Conservation (phyloP, 768 basidiomycete genomes). For the Psilocybe sp. region DNA sequence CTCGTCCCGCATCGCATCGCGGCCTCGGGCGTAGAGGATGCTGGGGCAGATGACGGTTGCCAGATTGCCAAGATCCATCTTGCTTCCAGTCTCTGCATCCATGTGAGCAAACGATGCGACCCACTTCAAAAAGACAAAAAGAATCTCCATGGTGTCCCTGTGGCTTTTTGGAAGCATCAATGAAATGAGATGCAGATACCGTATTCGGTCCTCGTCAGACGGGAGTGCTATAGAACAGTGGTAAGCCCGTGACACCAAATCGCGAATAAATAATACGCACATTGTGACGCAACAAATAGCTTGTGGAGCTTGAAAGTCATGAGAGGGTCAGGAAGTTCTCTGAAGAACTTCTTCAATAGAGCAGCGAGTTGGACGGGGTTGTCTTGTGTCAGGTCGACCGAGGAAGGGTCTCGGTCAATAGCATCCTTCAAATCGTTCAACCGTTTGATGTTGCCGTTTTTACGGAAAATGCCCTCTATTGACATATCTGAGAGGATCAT, state of each 20-base stretch:
- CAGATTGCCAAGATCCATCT: constrained; percentile 96
- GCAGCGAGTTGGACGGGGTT: constrained; percentile 98
- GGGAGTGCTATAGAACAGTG: constrained; percentile 52
- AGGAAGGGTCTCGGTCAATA: constrained; percentile 89
- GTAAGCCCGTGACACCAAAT: neutral
- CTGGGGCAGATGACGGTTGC: constrained; percentile 98
- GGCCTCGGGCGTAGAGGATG: constrained; percentile 86
- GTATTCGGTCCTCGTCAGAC: constrained; percentile 72
- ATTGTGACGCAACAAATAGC: constrained; percentile 82
- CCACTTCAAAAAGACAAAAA: constrained; percentile 99
- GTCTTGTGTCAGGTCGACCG: constrained; percentile 90
- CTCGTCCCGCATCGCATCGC: constrained; percentile 87
- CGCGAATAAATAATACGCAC: constrained; percentile 44
- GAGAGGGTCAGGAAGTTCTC: constrained; percentile 94
- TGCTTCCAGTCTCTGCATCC: constrained; percentile 95
- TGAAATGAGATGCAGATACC: constrained; percentile 82
- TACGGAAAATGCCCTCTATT: constrained; percentile 96
- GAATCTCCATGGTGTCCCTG: constrained; percentile 95
- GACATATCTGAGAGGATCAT: constrained; percentile 78
- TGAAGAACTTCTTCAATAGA: constrained; percentile 93
- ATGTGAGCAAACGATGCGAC: constrained; percentile 98
- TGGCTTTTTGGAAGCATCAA: constrained; percentile 89
- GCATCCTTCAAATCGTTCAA: constrained; percentile 88
- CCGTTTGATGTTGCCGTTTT: constrained; percentile 95
- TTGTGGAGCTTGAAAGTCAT: constrained; percentile 93